Evolutionary conservation across 2,329 filamentous ascomycete species (phyloP), one percentile per base, ranked within the genome.

Genomic region (Exophiala viscosa): DNA sequence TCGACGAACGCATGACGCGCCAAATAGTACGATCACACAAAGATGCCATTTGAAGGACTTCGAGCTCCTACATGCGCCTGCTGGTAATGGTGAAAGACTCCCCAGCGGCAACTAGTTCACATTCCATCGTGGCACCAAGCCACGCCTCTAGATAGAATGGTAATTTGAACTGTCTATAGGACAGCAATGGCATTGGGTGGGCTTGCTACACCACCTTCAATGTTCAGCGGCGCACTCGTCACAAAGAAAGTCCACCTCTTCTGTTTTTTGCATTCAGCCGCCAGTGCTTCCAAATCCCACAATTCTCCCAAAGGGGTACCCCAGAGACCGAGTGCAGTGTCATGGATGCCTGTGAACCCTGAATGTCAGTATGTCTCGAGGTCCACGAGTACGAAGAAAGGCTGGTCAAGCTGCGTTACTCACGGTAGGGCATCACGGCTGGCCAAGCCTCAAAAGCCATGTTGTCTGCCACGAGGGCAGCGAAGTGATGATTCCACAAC

Each of bases 401-500:
- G 23, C 23, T n/a, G 23, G 11, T 33, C 54, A 43, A 35, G 50
- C 50, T 35, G 20, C 35, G 51, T 40, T 31, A 42, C 13, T 55
- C 51, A 13, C 50, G 45, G 36, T 55, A 28, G 23, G 23, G 23
- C 23, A 28, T 28, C 23, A 28, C 48, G 11, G 80, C 78, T 1
- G 84, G 83, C 67, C 81, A 80, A 0, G 78, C 76, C 69, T 89
- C 86, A 57, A 88, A 87, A 0, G 78, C 74, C 17, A 78, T 79
- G 13, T 76, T 71, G 64, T 89, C 86, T 0, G 82, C 81, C 0
- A 77, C 83, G 0, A 86, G 83, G 0, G 80, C 82, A 0, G 84
- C 75, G 59, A 89, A 87, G 45, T 84, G 82, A 57, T 77, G 80
- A 63, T 88, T 83, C 72, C 86, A 85, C 50, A 88, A 57, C 84